A percentile compares a stretch with the other conserved stretches of the same genome.
Conservation (phyloP, 768 basidiomycete genomes). For the Lentinula raphanica region DNA sequence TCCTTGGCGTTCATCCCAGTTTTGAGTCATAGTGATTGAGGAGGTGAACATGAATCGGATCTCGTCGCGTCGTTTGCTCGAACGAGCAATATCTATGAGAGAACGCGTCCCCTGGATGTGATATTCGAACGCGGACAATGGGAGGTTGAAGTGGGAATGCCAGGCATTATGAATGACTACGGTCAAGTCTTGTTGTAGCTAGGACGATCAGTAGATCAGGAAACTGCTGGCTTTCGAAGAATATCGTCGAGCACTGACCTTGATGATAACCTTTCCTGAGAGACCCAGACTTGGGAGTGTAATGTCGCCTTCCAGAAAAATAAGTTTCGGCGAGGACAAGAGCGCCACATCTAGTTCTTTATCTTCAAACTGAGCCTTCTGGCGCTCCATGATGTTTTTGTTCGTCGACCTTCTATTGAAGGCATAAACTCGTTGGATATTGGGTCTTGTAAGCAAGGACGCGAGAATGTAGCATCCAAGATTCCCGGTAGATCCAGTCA, state of each 20-base stretch:
- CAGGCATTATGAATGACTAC: constrained; percentile 31
- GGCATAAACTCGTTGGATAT: neutral
- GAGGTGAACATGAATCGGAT: constrained; percentile 25
- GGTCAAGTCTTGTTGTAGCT: constrained; percentile 13
- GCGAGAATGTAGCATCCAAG: neutral
- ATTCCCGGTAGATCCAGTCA: neutral
- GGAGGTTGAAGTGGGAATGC: constrained; percentile 38
- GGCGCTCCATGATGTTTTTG: constrained; percentile 10
- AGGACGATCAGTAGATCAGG: too few relatives aligned
- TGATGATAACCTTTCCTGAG: too few relatives aligned
- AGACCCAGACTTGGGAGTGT: too few relatives aligned
- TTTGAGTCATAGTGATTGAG: constrained; percentile 20
- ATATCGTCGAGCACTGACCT: too few relatives aligned
- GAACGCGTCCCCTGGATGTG: constrained; percentile 33
- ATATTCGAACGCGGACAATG: constrained; percentile 34
- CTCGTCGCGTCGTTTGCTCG: constrained; percentile 5
- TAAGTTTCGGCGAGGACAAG: constrained; percentile 7
- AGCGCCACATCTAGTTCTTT: constrained; percentile 9
- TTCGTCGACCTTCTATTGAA: constrained; percentile 7
- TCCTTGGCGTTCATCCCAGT: constrained; percentile 18
- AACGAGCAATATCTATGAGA: constrained; percentile 27
- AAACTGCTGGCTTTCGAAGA: too few relatives aligned
- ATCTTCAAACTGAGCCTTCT: constrained; percentile 16
- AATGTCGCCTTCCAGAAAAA: constrained; percentile 17
- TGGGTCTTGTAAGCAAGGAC: neutral